phyloP scores from a whole-genome alignment of 2,329 filamentous ascomycete species.

The Calonectria henricotiae region DNA sequence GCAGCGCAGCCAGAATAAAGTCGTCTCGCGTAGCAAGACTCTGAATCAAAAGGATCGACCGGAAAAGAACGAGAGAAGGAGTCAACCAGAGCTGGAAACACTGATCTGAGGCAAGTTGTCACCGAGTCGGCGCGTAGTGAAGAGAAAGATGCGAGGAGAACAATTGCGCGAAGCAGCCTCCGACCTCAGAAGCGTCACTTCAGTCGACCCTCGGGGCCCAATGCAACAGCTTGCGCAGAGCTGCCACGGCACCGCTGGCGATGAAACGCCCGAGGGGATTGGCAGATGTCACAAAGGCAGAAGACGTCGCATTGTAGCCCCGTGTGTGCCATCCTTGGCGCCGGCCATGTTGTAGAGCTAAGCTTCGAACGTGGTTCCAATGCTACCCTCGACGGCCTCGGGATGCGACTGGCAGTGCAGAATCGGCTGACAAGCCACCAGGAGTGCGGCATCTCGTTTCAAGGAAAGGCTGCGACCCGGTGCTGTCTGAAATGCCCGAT shows the following conservation, averaged over 20 bases:
- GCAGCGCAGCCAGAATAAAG: background rate
- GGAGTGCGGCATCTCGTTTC: constrained; percentile 15
- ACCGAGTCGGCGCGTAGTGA: constrained; percentile 25
- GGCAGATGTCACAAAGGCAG: constrained; percentile 28
- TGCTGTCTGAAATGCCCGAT: constrained; percentile 31
- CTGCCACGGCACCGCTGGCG: constrained; percentile 21
- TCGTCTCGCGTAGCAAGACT: background rate
- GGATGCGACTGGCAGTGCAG: constrained; percentile 29
- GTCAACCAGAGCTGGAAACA: constrained; percentile 22
- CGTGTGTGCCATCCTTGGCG: constrained; percentile 17
- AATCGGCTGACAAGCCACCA: constrained; percentile 11
- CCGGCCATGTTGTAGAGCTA: constrained; percentile 1
- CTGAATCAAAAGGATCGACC: background rate
- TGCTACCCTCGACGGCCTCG: constrained; percentile 22
- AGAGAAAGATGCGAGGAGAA: constrained; percentile 22
- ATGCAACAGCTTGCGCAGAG: constrained; percentile 11
- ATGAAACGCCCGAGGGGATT: constrained; percentile 37
- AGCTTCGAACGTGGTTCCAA: constrained; percentile 18
- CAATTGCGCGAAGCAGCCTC: constrained; percentile 19
- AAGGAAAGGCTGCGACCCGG: constrained; percentile 25
- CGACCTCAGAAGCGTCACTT: constrained; percentile 27
- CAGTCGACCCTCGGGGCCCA: background rate
- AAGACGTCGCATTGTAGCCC: constrained; percentile 33
- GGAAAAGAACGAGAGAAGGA: constrained; percentile 13
- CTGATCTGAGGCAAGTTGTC: constrained; percentile 30